Evolutionary conservation across 768 basidiomycete species (phyloP).

Genomic region (Asterophora parasitica): DNA sequence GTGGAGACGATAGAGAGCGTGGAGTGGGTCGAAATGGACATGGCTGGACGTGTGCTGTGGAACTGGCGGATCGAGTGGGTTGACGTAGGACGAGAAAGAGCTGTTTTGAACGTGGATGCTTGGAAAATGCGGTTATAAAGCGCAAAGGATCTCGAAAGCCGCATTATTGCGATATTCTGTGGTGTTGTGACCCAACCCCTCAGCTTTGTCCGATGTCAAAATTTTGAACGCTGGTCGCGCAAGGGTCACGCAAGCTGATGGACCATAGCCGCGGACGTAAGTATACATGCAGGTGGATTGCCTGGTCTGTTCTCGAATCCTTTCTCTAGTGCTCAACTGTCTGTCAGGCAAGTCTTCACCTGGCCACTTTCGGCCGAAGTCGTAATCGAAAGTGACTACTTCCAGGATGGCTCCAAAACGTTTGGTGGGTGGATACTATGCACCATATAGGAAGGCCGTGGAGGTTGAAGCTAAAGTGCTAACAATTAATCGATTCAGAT

Average conservation of each 20-base stretch:
- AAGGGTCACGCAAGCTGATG: background rate
- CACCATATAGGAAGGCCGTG: too few species aligned
- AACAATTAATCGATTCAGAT: too few species aligned
- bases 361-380: too few species aligned
- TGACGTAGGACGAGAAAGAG: background rate
- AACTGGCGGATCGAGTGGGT: slow-evolving; percentile 6
- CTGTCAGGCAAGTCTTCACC: too few species aligned
- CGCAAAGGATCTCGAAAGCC: slow-evolving; percentile 11
- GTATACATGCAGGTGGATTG: too few species aligned
- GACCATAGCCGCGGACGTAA: background rate
- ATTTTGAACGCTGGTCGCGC: background rate
- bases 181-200: background rate
- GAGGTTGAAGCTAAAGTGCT: too few species aligned
- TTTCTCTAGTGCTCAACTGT: too few species aligned
- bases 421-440: too few species aligned
- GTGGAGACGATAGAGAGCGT: slow-evolving; percentile 38
- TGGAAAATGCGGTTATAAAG: slow-evolving; percentile 16
- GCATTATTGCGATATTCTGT: background rate
- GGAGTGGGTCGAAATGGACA: slow-evolving; percentile 35
- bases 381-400: too few species aligned
- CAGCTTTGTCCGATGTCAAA: slow-evolving; percentile 6
- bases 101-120: slow-evolving; percentile 4
- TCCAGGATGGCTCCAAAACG: too few species aligned
- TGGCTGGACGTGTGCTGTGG: slow-evolving; percentile 16
- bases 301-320: background rate